Evolutionary conservation across 768 basidiomycete species (phyloP), one percentile per base, ranked within the genome.

Genomic region (Ramaria rubella): DNA sequence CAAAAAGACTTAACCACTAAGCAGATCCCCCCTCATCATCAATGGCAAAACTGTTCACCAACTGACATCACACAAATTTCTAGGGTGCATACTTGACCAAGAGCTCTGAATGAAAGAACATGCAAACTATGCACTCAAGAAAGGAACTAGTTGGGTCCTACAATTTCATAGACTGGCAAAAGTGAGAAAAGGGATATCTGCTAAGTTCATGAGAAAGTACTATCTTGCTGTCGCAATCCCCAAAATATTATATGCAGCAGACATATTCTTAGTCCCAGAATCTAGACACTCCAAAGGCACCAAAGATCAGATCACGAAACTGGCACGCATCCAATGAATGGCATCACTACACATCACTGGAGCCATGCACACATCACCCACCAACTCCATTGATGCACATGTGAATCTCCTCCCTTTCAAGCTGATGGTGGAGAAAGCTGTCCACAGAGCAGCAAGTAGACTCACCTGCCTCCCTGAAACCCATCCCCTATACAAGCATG

Each of bases 31-130:
- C 12, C 33, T 62, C 6, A 27, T 33, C 21, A 60, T 70, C 2
- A 46, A 49, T 1, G 30, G 40, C 2, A 29, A 63, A 27, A 48
- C 43, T n/a, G 65, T 71, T 46, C 36, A 56, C 19, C 60, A 66
- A 2, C 17, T 48, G 11, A 26, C 24, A 9, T 36, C 52, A 1
- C 59, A 63, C 51, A 68, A 66, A 36, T 68, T 69, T 49, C 64
- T 74, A 0, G 73, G 72, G 0, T 54, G 74, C 0, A 34, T 60
- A 3, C n/a, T 73, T 0, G 71, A 75, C 60, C 46, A 64, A 1
- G 61, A 63, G 40, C 59, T 75, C 2, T 21, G 58, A 0, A 73
- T 65, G 60, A 52, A 65, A 8, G 51, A 62, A 26, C 69, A 70
- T 23, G 15, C 49, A 4, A n/a, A 51, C 23, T 51, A 51, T 31